Base-by-base conservation (phyloP, 2,329 filamentous ascomycete species). In the Phialocephala sp. region DNA sequence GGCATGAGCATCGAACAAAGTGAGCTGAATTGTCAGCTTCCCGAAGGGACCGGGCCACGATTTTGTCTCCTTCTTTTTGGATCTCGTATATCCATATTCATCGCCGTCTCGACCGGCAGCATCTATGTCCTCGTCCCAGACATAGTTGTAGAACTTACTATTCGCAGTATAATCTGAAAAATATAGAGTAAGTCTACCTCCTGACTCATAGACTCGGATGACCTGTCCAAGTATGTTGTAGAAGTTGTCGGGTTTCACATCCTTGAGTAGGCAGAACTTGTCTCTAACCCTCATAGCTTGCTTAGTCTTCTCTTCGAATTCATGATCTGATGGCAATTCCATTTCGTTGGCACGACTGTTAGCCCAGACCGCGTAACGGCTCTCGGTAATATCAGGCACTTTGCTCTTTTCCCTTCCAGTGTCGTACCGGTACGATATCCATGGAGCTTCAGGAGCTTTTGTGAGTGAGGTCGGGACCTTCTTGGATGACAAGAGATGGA, bases 161-260 rank as follows among this genome's bases (percentile, higher is more conserved):
- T 97, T 92, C 59, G 86, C 79, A 0, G 93, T 96, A 76, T 94
- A 97, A 77, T 97, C 94, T 0, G 91, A 91, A 20, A 97, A 80
- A 81, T 93, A 93, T 0, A 97, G 69, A 5, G 87, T 86, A 14
- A 85, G 78, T 64, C 78, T 84, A 32, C 84, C 82, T 39, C 77
- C 81, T 45, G 78, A 76, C 15, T 78, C 73, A 69, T 81, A 86
- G 0, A 83, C 79, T 69, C 84, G 88, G 56, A 93, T 84, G 2
- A 97, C 86, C 73, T 94, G 85, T 1, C 86, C 93, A 20, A 92
- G 80, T 1, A 96, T 75, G 74, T 97, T 87, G 72, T 84, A 87
- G 73, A 89, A 96, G 2, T 52, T 62, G 15, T 77, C 76, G 0
- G 83, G 78, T 2, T 79, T 72, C 1, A 92, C 78, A 71, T 93